Percentiles rank a stretch among this genome's conserved stretches.
Evolutionary conservation across 2,329 filamentous ascomycete genomes (phyloP).

Genomic region (Metarhizium robertsii): DNA sequence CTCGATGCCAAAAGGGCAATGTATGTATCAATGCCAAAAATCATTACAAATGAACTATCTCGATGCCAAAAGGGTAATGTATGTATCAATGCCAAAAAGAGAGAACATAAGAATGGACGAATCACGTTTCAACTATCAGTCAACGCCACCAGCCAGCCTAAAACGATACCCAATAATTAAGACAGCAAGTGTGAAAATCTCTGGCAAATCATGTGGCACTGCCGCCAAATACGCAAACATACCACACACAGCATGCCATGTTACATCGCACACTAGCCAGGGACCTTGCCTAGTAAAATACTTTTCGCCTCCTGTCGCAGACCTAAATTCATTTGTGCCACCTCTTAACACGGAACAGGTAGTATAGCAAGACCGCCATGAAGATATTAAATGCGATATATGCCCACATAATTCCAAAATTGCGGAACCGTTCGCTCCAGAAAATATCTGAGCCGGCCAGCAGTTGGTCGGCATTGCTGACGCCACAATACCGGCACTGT

Average conservation of each 20-base stretch:
- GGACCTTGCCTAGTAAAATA: not conserved
- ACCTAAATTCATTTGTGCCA: constrained; percentile 13
- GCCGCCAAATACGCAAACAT: too few species aligned
- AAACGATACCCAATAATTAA: too few species aligned
- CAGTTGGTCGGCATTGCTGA: constrained; percentile 53
- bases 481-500: constrained; percentile 59
- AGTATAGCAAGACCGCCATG: constrained; percentile 52
- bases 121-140: too few species aligned
- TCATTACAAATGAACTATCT: too few species aligned
- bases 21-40: too few species aligned
- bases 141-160: too few species aligned
- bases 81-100: too few species aligned
- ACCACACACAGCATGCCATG: not conserved
- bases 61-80: too few species aligned
- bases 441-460: constrained; percentile 35
- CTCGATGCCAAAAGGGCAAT: too few species aligned
- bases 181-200: too few species aligned
- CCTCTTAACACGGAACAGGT: constrained; percentile 44
- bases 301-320: not conserved
- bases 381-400: constrained; percentile 56
- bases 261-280: not conserved
- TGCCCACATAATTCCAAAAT: constrained; percentile 61
- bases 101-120: too few species aligned
- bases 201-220: too few species aligned
- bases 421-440: constrained; percentile 53